Base-by-base conservation (phyloP, 2,329 filamentous ascomycete genomes). In the Colletotrichum sp. region DNA sequence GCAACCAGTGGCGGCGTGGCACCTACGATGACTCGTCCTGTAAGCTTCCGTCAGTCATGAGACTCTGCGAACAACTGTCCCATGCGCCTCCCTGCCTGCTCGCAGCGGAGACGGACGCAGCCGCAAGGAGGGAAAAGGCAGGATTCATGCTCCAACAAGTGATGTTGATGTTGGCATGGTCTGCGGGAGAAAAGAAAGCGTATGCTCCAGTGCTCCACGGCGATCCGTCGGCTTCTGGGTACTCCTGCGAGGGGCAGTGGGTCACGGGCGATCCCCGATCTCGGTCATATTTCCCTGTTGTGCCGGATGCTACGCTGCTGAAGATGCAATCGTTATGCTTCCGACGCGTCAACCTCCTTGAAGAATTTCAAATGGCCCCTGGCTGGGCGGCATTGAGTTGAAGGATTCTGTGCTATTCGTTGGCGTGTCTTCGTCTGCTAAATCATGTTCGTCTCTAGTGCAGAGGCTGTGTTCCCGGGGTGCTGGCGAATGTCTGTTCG, bases 401-500 rank as follows among this genome's bases (percentile, higher is more conserved):
- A 57, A 52, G 19, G 5, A 66, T 27, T 30, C 30, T 25, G 19
- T 61, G 66, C 22, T 4, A 66, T n/a, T 59, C 30, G 32, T 25
- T 61, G 66, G 52, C 36, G 25, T 25, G 5, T 32, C 55, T 19
- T 9, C 29, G 29, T 3, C 19, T 32, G n/a, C 49, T 57, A 64
- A 52, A 52, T 34, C 27, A 25, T 15, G 25, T 63, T 64, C 55
- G 55, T 64, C 39, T 63, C 63, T 80, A 80, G 71, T 82, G 82
- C 22, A 84, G 66, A 29, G 82, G 82, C 77, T 82, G 75, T 11
- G 80, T 81, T 4, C 82, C 84, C 49, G 80, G 79, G 11, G 82
- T 84, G 49, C 80, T 80, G 30, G 79, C 80, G 64, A 93, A 89
- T 1, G 90, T 90, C 79, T 89, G 83, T 79, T 93, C 91, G 76